phyloP scores from a whole-genome alignment of 805 yeast genomes.

The Metschnikowia vanudenii region DNA sequence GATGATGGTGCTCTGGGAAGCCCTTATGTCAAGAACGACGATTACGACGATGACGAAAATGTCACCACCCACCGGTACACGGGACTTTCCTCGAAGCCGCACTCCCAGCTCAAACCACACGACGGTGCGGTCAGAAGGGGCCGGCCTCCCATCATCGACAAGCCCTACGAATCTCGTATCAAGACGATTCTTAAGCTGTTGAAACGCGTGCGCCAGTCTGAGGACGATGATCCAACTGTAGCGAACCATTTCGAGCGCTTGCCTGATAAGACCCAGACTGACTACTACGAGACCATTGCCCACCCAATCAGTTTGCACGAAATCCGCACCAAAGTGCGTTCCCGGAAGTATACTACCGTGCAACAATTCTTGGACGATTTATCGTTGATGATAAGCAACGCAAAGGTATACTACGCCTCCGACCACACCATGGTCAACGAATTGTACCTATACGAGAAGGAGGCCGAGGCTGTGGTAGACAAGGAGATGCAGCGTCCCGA shows the following conservation, averaged over 20 bases:
- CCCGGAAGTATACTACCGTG: constrained; percentile 75
- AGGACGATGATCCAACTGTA: constrained; percentile 47
- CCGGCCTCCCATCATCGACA: constrained; percentile 87
- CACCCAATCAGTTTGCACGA: constrained; percentile 70
- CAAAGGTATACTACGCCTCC: constrained; percentile 54
- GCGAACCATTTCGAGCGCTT: constrained; percentile 74
- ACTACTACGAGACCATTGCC: constrained; percentile 51
- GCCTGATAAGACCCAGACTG: constrained; percentile 63
- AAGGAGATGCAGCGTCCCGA: constrained; percentile 82
- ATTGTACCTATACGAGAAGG: constrained; percentile 60
- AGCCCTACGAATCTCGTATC: constrained; percentile 88
- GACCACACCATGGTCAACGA: constrained; percentile 59
- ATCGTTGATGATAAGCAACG: constrained; percentile 69
- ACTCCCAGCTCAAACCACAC: constrained; percentile 8
- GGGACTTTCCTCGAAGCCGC: constrained; percentile 2
- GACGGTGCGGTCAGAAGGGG: constrained; percentile 70
- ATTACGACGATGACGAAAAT: constrained; percentile 20
- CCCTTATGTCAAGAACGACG: constrained; percentile 17
- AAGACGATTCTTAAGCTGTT: constrained; percentile 80
- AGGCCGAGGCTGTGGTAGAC: constrained; percentile 55
- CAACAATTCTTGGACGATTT: constrained; percentile 78
- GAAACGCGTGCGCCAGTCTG: constrained; percentile 63
- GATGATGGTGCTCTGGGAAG: constrained; percentile 13
- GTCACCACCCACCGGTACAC: constrained; percentile 9
- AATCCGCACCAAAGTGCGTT: constrained; percentile 79